Evolutionary conservation across 306 rosid species (phyloP).

Genomic region (Corylus americana): DNA sequence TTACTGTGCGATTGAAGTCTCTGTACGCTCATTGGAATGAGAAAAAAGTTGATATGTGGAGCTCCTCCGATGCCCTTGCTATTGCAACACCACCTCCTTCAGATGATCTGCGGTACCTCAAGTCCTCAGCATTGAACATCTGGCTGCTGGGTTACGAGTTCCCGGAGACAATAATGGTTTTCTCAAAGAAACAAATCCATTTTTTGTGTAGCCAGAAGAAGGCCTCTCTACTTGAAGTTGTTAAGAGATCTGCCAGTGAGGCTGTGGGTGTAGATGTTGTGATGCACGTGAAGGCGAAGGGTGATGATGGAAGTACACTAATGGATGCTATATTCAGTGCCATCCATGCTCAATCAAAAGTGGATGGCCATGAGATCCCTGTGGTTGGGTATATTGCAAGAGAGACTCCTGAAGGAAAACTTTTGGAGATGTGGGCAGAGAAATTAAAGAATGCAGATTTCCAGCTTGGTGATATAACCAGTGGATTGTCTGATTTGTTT

Average conservation of each 20-base stretch:
- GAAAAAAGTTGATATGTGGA: conserved; percentile 64
- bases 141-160: conserved; percentile 93
- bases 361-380: conserved; percentile 51
- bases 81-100: conserved; percentile 81
- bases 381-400: conserved; percentile 74
- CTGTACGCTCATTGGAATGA: conserved; percentile 75
- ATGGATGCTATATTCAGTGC: conserved; percentile 75
- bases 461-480: conserved; percentile 62
- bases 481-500: conserved; percentile 76
- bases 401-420: conserved; percentile 87
- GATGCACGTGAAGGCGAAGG: conserved; percentile 72
- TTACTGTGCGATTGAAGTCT: conserved; percentile 57
- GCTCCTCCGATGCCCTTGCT: conserved; percentile 69
- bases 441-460: conserved; percentile 58
- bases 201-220: conserved; percentile 85
- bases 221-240: conserved; percentile 71
- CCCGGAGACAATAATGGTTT: conserved; percentile 91
- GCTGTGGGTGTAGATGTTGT: conserved; percentile 77
- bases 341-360: conserved; percentile 57
- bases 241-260: conserved; percentile 66
- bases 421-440: conserved; percentile 75
- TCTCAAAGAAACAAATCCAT: conserved; percentile 78
- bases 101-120: conserved; percentile 86
- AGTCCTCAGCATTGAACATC: conserved; percentile 78
- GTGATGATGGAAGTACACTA: conserved; percentile 70